Evolutionary conservation across 768 basidiomycete species (phyloP), one percentile per base, ranked within the genome.

Genomic region (Myochromella boudieri): DNA sequence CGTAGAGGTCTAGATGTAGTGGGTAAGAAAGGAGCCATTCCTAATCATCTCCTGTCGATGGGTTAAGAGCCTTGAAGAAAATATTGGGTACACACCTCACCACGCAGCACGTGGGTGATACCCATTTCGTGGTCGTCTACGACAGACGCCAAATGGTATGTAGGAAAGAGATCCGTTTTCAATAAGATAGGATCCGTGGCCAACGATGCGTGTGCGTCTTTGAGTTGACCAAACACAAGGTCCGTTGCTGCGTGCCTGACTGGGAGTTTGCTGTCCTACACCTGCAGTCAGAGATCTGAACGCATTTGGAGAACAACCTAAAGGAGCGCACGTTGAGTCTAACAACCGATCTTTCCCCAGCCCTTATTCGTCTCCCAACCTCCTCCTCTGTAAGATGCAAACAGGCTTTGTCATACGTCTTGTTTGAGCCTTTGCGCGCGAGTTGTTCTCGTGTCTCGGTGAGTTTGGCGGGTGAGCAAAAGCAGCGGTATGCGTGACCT

Each of bases 91-190:
- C 34, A 53, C 74, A 85, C 94, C 78, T 97, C 95, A 40, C 97
- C 97, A 21, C 97, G 82, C 1, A 98, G 68, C 4, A 98, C 95
- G 66, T 98, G 97, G 0, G 93, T 91, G 18, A 99, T 91, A 0
- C 85, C 85, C 97, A 99, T 99, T 57, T 85, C 82, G 57, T 93
- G 83, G 66, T 99, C 97, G 55, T 99, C 97, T 0, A 95, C 91
- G 0, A 98, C 91, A 17, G 85, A 94, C 0, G 97, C 95, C 4
- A 99, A 78, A 54, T 98, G 97, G 61, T 99, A 99, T 0, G 95
- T 98, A 4, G 97, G 97, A 62, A 88, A 95, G 1, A 81, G 71
- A 62, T 99, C 97, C 1, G 89, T 85, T 65, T 99, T 98, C 50
- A 98, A 72, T 3, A 98, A 70, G 36, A 98, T 81, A 18, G 94